Percentiles rank a stretch among this genome's conserved stretches.
Evolutionary conservation across 1,284 basidiomycete species (phyloP).

Genomic region (Pseudozyma sp.): DNA sequence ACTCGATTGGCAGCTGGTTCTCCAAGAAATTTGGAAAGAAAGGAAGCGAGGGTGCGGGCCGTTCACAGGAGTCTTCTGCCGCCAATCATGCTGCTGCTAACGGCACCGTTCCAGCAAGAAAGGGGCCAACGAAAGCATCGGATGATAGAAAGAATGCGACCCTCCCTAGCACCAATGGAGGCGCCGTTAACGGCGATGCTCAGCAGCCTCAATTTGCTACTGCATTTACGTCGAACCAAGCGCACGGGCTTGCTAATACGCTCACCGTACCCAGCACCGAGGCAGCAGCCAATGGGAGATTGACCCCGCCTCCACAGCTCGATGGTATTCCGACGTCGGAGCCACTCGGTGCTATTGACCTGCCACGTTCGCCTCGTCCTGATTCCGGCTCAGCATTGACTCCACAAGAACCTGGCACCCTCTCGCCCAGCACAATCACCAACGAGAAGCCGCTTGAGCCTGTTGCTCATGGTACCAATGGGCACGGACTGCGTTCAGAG

Average conservation of each 20-base stretch:
- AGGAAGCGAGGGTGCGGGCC: conserved; percentile 28
- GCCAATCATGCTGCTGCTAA: conserved; percentile 5
- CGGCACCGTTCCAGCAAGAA: conserved; percentile 15
- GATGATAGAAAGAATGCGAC: conserved; percentile 24
- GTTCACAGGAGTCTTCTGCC: background rate
- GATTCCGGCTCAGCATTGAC: conserved; percentile 4
- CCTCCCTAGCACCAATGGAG: conserved; percentile 15
- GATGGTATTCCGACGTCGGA: conserved; percentile 47
- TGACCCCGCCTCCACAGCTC: conserved; percentile 52
- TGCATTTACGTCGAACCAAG: conserved; percentile 25
- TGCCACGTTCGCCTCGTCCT: conserved; percentile 35
- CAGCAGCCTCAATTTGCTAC: conserved; percentile 27
- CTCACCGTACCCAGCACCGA: conserved; percentile 29
- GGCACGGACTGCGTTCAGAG: background rate
- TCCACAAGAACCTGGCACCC: background rate
- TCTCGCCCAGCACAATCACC: conserved; percentile 15
- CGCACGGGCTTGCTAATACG: conserved; percentile 50
- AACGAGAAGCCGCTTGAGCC: conserved; percentile 16
- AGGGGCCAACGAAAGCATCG: conserved; percentile 6
- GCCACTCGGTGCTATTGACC: conserved; percentile 48
- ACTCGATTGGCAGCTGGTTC: conserved; percentile 56
- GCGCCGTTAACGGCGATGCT: conserved; percentile 5
- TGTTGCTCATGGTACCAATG: background rate
- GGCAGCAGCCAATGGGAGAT: conserved; percentile 12
- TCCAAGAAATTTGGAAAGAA: conserved; percentile 53